These are phyloP conservation scores for Corymbia citriodora DNA, from an alignment of 441 rosid species.

Conservation along the genomic window DNA sequence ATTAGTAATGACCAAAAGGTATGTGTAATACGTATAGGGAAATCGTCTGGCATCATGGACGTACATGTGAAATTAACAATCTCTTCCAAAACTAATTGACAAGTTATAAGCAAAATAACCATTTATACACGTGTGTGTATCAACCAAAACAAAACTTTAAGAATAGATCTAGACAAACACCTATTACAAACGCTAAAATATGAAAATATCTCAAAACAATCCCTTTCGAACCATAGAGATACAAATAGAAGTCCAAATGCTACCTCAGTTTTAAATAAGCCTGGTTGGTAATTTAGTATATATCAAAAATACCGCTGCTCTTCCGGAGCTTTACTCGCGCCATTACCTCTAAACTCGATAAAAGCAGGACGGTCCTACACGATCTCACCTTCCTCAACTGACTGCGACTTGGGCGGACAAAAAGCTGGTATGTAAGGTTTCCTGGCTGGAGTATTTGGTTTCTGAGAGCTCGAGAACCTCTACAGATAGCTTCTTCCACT, in stretches of 20 bases:
- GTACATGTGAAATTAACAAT: not conserved
- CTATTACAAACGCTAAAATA: not conserved
- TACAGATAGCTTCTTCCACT: conserved; percentile 37
- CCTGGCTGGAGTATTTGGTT: conserved; percentile 32
- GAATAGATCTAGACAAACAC: not conserved
- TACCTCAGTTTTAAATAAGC: not conserved
- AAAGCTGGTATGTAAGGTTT: conserved; percentile 32
- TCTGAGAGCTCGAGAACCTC: conserved; percentile 38
- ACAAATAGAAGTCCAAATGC: not conserved
- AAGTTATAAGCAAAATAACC: not conserved
- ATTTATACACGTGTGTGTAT: not conserved
- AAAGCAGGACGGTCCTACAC: not conserved
- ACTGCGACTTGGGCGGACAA: conserved; percentile 53
- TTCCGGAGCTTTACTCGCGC: not conserved
- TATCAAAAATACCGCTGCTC: not conserved
- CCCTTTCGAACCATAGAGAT: not conserved
- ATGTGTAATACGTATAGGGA: not conserved
- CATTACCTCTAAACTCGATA: not conserved
- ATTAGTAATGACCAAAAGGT: not conserved
- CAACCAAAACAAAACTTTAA: not conserved
- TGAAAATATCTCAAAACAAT: not conserved
- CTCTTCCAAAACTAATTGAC: not conserved
- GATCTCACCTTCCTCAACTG: conserved; percentile 19
- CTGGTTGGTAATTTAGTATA: not conserved
- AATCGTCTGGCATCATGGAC: not conserved